Evolutionary conservation across 1,284 basidiomycete species (phyloP), one percentile per base, ranked within the genome.

Genomic region (Naganishia sp.): DNA sequence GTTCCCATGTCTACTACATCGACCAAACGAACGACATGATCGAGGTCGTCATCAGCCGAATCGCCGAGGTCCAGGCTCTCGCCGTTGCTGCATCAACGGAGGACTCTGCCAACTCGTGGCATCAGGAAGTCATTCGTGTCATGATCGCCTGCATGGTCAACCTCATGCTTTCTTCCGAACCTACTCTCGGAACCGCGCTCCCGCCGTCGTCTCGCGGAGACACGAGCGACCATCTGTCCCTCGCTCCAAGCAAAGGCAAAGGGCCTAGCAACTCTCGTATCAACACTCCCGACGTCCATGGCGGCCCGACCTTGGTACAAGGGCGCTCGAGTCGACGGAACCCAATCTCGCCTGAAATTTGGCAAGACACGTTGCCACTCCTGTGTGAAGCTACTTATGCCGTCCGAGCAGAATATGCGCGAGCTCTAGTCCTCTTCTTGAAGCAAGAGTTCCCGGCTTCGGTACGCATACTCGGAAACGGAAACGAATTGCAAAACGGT

Each of bases 1-100:
- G 76, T 21, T 87, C 88, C 7, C 92, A 96, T 76, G 87, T 95
- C 64, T 95, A 96, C 82, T 97, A 98, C 76, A 90, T 92, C 53
- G 95, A 97, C 76, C 95, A 99, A 80, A 91, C 95, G 69, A 91
- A 92, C 75, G 94, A 97, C 77, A 87, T 97, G 61, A 87, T 91
- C 15, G 88, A 87, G 69, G 94, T 96, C 77, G 82, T 95, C 32
- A 86, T 92, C 47, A 85, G 85, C 66, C 86, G 91, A 28, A 84
- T 97, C n/a, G 82, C 85, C 5, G 80, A 83, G 0, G 81, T 92
- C 28, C 89, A 92, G 73, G 82, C 87, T 86, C 70, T 87, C 87
- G 17, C 75, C 84, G 7, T 52, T 72, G 63, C 3, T 76, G 78
- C 7, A 81, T 77, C 64, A 81, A 81, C 53, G 81, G 79, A 61